Evolutionary conservation across 495 filamentous ascomycete species (phyloP), one percentile per base, ranked within the genome.

Genomic region (Penicillium mononematosum): DNA sequence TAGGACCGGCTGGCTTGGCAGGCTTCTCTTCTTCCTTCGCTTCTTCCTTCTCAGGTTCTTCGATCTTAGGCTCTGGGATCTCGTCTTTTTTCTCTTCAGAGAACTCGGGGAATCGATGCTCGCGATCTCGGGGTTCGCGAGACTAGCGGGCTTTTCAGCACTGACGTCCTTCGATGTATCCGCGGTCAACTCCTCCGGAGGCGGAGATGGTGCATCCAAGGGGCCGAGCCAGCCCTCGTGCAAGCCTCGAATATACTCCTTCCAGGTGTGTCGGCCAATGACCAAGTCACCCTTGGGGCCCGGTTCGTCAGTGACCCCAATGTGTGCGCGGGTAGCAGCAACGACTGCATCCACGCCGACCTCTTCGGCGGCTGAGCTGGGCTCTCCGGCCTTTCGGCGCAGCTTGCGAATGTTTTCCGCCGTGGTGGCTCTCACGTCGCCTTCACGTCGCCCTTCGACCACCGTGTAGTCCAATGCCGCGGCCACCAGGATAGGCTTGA

Each of bases 221-320:
- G 94, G 92, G 1, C 94, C 94, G 17, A 99, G 76, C 94, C 95
- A 98, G 50, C 94, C 94, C 66, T 99, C 94, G 59, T 99, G 94
- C 55, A 97, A 62, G 25, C 94, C 94, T 25, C 91, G 83, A 10
- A 98, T 74, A 71, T 97, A 99, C 74, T 99, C 94, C 74, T 97
- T 98, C 94, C 94, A 99, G 9, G 92, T 88, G 67, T 97, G 87
- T 56, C 94, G 80, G 6, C 95, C 94, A 58, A 99, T 84, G 5
- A 98, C 84, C 46, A 99, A 77, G 68, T 96, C 92, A 24, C 92
- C 92, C 57, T 80, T 78, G 2, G 88, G 76, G 11, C 90, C 92
- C 3, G 85, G 79, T 67, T 84, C 92, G 22, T 92, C 85, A 17
- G 65, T 71, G 11, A 92, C 83, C 22, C 85, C 87, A 20, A 81